Percentiles rank a stretch among this genome's conserved stretches.
phyloP scores from a whole-genome alignment of 2,329 filamentous ascomycete genomes.

The Arthroderma sp. region DNA sequence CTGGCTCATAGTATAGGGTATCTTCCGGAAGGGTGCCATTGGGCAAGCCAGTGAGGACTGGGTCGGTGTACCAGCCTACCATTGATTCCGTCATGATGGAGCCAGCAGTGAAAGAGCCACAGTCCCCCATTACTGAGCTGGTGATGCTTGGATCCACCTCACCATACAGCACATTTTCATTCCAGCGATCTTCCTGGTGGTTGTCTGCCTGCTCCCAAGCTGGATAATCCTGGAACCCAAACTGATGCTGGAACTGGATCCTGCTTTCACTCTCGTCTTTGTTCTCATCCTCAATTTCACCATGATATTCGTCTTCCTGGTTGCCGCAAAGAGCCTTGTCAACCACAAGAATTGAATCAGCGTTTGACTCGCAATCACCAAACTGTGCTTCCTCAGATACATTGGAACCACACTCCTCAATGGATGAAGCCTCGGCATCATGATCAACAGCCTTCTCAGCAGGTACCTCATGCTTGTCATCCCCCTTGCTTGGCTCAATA shows the following conservation, averaged over 20 bases:
- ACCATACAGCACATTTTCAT: too few species aligned
- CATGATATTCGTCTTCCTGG: not conserved
- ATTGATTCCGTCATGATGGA: not conserved
- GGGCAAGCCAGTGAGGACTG: not conserved
- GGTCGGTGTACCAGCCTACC: slow-evolving; percentile 1
- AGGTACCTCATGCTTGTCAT: too few species aligned
- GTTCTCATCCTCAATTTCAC: not conserved
- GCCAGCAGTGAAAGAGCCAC: too few species aligned
- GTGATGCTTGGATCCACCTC: too few species aligned
- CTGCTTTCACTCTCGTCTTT: not conserved
- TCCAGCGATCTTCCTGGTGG: too few species aligned
- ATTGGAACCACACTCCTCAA: too few species aligned
- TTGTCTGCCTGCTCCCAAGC: too few species aligned
- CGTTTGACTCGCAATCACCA: slow-evolving; percentile 8
- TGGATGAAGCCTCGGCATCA: too few species aligned
- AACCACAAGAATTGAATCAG: slow-evolving; percentile 1
- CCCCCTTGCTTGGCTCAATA: too few species aligned
- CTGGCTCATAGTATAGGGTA: not conserved
- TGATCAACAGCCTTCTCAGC: too few species aligned
- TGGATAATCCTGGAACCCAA: too few species aligned
- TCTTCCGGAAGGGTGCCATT: not conserved
- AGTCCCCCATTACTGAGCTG: too few species aligned
- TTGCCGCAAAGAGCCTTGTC: not conserved
- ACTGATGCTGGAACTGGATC: not conserved
- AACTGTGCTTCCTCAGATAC: not conserved